Evolutionary conservation across 2,329 filamentous ascomycete genomes (phyloP).

Genomic region (Diaporthe ampelina): DNA sequence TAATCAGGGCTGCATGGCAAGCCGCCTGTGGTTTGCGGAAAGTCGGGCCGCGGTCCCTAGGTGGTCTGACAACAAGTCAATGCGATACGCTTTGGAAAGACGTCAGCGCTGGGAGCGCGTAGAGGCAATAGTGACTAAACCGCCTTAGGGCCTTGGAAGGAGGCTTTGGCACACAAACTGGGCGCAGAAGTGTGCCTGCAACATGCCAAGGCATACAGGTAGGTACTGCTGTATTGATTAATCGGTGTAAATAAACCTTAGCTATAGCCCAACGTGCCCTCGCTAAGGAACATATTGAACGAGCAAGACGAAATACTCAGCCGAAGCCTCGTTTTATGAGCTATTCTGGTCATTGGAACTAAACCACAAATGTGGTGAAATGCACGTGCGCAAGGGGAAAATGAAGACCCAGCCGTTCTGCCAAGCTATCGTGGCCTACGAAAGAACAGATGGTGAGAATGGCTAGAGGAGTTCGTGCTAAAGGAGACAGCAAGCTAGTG

Average conservation of each 20-base stretch:
- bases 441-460: background rate
- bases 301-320: background rate
- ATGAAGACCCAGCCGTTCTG: background rate
- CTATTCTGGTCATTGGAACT: background rate
- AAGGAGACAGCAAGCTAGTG: background rate
- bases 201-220: background rate
- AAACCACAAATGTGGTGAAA: background rate
- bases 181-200: background rate
- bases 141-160: background rate
- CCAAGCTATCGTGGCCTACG: background rate
- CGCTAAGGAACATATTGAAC: background rate
- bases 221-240: background rate
- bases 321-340: background rate
- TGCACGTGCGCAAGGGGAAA: background rate
- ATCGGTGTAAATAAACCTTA: background rate
- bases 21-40: too few species aligned
- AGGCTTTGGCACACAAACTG: background rate
- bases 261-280: background rate
- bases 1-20: too few species aligned
- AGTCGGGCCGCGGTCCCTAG: background rate
- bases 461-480: background rate
- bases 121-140: background rate
- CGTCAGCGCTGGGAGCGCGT: background rate
- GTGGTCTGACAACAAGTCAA: background rate
- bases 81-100: background rate